Evolutionary conservation across 306 rosid species (phyloP).

Genomic region (Cucurbita pepo): DNA sequence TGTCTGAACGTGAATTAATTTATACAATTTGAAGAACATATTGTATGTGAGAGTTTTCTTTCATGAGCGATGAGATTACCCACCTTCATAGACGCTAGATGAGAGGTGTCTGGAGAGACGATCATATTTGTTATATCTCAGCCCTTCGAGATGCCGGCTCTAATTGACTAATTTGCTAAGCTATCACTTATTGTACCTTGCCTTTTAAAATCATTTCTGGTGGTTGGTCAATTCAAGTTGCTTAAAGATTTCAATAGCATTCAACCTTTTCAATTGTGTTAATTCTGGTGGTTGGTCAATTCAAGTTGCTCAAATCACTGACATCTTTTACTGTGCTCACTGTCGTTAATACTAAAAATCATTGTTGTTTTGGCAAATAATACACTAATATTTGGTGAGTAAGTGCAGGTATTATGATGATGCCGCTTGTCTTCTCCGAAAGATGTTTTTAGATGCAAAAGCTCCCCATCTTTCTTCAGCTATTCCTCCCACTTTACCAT

Average conservation of each 20-base stretch:
- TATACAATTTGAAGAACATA: too few relatives aligned
- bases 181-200: not conserved
- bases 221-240: not conserved
- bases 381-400: not conserved
- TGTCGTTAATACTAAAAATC: not conserved
- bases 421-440: slow-evolving; percentile 89
- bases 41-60: too few relatives aligned
- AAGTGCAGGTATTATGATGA: slow-evolving; percentile 81
- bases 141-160: too few relatives aligned
- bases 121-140: too few relatives aligned
- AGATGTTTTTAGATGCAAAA: slow-evolving; percentile 85
- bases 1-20: too few relatives aligned
- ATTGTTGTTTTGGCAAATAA: slow-evolving; percentile 8
- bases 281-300: too few relatives aligned
- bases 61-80: too few relatives aligned
- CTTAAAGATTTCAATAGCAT: not conserved
- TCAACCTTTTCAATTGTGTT: not conserved
- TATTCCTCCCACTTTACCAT: slow-evolving; percentile 86
- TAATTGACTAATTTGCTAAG: not conserved
- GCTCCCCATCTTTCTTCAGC: slow-evolving; percentile 94
- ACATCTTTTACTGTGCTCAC: not conserved
- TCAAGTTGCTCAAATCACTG: not conserved
- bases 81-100: too few relatives aligned
- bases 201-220: not conserved
- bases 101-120: too few relatives aligned